Evolutionary conservation across 352 stramenopile species (phyloP), one percentile per base, ranked within the genome.

Genomic region (Phytophthora sp.): DNA sequence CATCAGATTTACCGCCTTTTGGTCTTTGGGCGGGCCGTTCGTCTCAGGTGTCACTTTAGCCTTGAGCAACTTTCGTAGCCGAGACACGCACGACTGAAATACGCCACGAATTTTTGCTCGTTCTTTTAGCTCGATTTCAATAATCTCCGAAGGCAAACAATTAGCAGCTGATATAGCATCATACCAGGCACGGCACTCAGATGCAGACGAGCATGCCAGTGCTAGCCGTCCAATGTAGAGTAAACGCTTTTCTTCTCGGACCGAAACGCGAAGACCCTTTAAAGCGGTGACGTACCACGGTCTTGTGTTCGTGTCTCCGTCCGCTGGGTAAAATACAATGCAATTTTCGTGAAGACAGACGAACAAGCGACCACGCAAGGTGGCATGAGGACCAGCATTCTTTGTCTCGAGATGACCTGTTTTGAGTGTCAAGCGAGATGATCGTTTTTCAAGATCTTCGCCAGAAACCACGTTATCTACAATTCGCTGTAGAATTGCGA

Each of bases 241-340:
- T 52, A 82, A 45, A 23, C 80, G 76, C 32, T 90, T 92, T 37
- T 88, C 83, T 61, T 89, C 83, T 49, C 83, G 78, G 41, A 74
- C 80, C 12, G 74, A 76, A 44, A 94, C 60, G 17, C 86, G 79
- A 31, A 95, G 72, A 10, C 84, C 84, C 18, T 77, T 76, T 23
- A 95, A 65, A 6, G 80, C 77, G 21, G 87, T 55, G 10, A 93
- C 85, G 74, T 94, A 95, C 87, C 87, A 95, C 39, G 87, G 87
- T 15, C 84, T 61, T 11, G 68, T 78, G 12, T 39, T 82, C 13
- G 68, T 86, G 53, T 90, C 84, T 59, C 72, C 72, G 24, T 88
- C 72, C 52, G 86, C 87, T 4, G 87, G 85, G 54, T 91, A 95
- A 62, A 95, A 80, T 54, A 90, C 74, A 37, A 95, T 68, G 24